Base-by-base conservation (phyloP, 352 stramenopile genomes). In the Phytophthora fragariae region DNA sequence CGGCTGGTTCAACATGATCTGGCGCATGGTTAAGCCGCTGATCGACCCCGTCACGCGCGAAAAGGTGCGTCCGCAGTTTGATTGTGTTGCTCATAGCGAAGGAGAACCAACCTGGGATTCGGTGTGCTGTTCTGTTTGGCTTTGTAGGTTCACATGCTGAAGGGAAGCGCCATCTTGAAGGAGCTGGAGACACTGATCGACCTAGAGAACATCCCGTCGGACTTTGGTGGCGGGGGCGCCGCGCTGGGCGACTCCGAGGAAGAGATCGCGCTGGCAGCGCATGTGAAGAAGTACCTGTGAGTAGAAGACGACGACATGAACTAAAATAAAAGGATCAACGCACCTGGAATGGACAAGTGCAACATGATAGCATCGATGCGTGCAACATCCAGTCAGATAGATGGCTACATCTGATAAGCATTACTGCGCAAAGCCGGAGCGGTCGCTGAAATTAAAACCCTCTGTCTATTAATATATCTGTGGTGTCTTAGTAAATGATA, bases 1-100 rank as follows among this genome's bases (percentile, higher is more conserved):
- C 0, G 90, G 86, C 57, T 99, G 96, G 96, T 98, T 99, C 78
- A 92, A 96, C 77, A 93, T 94, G 68, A 87, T 98, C 49, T 99
- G 96, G 85, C 94, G 93, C 57, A 89, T 98, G 64, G 89, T 98
- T 56, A 97, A 97, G 80, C 95, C 96, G 21, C 64, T 98, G 47
- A 91, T 98, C 62, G 88, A 98, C 62, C 94, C 97, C 31, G 94
- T 97, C 10, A 99, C 96, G n/a, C 90, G 93, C 65, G 84, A 98
- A 61, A 99, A 98, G 84, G 97, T 99, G 46, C 27, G 70, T 47
- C 12, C 15, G n/a, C 17, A 37, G 53, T 15, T 8, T 37, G 39
- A 12, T 39, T 65, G 24, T 7, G 21, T 2, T 21, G n/a, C 24
- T 5, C 4, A 14, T 10, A 46, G 11, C 9, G 35, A 15, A 41